Conservation (phyloP, 192 early-diverging fungal genomes). For the Paraglomus brasilianum region DNA sequence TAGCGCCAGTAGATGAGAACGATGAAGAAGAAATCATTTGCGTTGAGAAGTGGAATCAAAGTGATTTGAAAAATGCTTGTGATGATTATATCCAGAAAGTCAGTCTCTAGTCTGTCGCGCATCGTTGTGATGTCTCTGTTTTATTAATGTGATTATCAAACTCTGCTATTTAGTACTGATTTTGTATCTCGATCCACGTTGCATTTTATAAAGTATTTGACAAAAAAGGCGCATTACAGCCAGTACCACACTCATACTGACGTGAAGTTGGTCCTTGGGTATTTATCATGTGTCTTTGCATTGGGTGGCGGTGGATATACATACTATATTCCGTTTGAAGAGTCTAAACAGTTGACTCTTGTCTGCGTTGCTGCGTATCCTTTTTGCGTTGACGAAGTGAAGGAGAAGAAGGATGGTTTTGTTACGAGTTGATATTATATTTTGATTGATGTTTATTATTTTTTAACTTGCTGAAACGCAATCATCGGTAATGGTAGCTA, state of each 20-base stretch:
- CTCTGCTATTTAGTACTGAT: background rate
- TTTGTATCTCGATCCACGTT: background rate
- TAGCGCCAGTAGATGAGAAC: background rate
- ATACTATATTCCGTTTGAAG: constrained; percentile 64
- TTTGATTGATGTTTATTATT: background rate
- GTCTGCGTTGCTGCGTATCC: constrained; percentile 59
- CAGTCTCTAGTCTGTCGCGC: background rate
- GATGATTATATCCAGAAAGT: constrained; percentile 64
- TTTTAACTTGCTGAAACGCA: background rate
- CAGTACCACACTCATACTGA: constrained; percentile 82
- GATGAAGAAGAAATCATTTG: constrained; percentile 33
- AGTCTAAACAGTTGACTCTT: constrained; percentile 58
- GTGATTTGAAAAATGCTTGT: constrained; percentile 61
- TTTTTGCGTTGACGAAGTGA: background rate
- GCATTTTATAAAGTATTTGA: constrained; percentile 40
- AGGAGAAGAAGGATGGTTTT: background rate
- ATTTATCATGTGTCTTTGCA: constrained; percentile 70
- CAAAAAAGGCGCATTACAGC: constrained; percentile 49
- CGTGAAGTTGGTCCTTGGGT: constrained; percentile 79
- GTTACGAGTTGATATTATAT: background rate
- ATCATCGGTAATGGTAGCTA: background rate
- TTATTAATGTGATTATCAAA: background rate
- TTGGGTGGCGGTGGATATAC: constrained; percentile 68
- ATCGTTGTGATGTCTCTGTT: background rate
- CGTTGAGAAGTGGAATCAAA: constrained; percentile 42